Evolutionary conservation across 2,329 filamentous ascomycete species (phyloP).

Genomic region (Penicillium fuscoglaucum): DNA sequence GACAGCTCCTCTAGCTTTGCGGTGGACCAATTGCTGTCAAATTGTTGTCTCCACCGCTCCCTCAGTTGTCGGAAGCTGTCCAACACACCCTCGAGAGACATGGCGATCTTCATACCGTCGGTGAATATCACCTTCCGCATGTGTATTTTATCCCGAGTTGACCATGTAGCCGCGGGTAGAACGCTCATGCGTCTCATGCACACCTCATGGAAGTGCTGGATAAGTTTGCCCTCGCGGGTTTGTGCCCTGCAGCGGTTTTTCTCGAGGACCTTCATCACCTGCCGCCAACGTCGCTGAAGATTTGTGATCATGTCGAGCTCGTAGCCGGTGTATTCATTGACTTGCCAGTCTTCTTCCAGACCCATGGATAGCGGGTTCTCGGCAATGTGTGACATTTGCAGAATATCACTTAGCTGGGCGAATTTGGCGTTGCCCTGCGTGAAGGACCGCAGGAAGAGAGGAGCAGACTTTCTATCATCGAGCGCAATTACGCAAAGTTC

Average conservation of each 20-base stretch:
- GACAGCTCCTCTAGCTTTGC: conserved; percentile 14
- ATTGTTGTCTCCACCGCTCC: conserved; percentile 4
- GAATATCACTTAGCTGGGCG: conserved; percentile 1
- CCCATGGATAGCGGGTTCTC: not conserved
- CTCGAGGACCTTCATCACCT: conserved; percentile 2
- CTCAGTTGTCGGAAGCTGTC: conserved; percentile 1
- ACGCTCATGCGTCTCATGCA: not conserved
- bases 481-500: conserved; percentile 15
- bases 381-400: not conserved
- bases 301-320: conserved; percentile 8
- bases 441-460: conserved; percentile 4
- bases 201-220: not conserved
- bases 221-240: conserved; percentile 1
- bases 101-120: conserved; percentile 7
- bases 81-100: not conserved
- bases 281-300: conserved; percentile 17
- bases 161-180: not conserved
- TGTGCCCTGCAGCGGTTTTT: not conserved
- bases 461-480: conserved; percentile 9
- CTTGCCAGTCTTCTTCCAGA: not conserved
- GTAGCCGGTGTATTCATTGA: conserved; percentile 6
- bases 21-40: not conserved
- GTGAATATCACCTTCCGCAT: conserved; percentile 17
- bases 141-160: conserved; percentile 6
- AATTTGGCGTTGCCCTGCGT: conserved; percentile 1